Base-by-base conservation (phyloP, 768 basidiomycete genomes). In the Hygrocybe coccinea region DNA sequence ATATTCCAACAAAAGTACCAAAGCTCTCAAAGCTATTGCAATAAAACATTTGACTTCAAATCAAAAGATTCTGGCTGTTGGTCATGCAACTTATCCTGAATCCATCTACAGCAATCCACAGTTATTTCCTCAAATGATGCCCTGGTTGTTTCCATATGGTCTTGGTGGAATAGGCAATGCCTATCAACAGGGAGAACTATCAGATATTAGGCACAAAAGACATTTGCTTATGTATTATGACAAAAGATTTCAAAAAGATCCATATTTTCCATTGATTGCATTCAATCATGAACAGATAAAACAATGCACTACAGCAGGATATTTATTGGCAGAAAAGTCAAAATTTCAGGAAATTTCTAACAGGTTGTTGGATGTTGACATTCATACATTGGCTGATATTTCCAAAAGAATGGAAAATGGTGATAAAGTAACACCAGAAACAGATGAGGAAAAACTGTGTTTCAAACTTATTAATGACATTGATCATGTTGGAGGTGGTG, bases 121-220 rank as follows among this genome's bases (percentile, higher is more conserved):
- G 10, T 50, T 71, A 15, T 71, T 67, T 59, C 67, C 68, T 1
- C 56, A 55, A 35, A 71, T 69, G 62, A 65, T 71, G 59, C 71
- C 67, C 1, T 71, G 69, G 68, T 49, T 77, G 1, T 78, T 71
- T 66, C 74, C 71, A 5, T 76, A 75, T 64, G 74, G 76, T 0
- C 22, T 60, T 11, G 71, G 71, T n/a, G 61, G 67, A 3, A 60
- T 70, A n/a, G 68, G 68, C 10, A 29, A 53, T 9, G 22, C 55
- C 41, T 24, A 22, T 8, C 33, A 29, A 8, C 29, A 34, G 11
- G 19, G 34, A 19, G 10, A 35, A 52, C 9, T 60, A 46, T 60
- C 64, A 29, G 58, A 60, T 29, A 45, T 33, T 14, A 55, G 15
- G 5, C 71, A 73, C 53, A 69, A 69, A 29, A 29, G 29, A 29